Percentiles rank a stretch among this genome's conserved stretches.
phyloP scores from a whole-genome alignment of 23 red algal genomes.

The Gracilaria domingensis region DNA sequence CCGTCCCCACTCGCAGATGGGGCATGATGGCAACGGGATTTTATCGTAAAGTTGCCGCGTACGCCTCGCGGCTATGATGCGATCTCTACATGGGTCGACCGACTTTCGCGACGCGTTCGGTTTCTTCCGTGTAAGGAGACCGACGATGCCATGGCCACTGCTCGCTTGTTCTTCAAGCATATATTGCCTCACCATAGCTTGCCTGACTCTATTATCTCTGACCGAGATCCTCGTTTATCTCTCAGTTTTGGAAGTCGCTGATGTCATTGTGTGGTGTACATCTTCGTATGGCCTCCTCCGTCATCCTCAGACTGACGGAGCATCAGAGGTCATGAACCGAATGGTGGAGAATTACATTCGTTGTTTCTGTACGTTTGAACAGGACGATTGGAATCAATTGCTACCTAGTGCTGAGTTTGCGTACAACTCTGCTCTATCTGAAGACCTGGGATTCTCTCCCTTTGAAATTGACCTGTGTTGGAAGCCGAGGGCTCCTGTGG shows the following conservation, averaged over 20 bases:
- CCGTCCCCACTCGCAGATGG: slow-evolving; percentile 21
- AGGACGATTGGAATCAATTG: no score
- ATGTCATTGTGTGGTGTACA: slow-evolving; percentile 32
- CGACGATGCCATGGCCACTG: neutral
- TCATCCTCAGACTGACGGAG: no score
- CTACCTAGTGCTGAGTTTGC: no score
- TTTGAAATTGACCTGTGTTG: slow-evolving; percentile 16
- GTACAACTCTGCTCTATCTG: neutral
- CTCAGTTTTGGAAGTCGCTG: slow-evolving; percentile 28
- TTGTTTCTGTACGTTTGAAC: no score
- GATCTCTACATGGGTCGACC: slow-evolving; percentile 32
- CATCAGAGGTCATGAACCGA: no score
- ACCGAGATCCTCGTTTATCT: neutral
- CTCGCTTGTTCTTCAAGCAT: neutral
- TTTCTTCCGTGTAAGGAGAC: slow-evolving; percentile 3
- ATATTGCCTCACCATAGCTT: slow-evolving; percentile 17
- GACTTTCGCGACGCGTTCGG: slow-evolving; percentile 1
- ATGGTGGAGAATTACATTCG: no score
- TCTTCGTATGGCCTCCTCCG: neutral
- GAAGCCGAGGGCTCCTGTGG: neutral
- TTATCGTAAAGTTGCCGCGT: neutral
- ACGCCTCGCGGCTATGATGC: no score
- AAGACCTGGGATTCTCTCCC: slow-evolving; percentile 7
- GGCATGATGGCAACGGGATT: slow-evolving; percentile 19
- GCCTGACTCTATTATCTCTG: neutral